phyloP scores from a whole-genome alignment of 140 eudicot species.

The Stevia rebaudiana region DNA sequence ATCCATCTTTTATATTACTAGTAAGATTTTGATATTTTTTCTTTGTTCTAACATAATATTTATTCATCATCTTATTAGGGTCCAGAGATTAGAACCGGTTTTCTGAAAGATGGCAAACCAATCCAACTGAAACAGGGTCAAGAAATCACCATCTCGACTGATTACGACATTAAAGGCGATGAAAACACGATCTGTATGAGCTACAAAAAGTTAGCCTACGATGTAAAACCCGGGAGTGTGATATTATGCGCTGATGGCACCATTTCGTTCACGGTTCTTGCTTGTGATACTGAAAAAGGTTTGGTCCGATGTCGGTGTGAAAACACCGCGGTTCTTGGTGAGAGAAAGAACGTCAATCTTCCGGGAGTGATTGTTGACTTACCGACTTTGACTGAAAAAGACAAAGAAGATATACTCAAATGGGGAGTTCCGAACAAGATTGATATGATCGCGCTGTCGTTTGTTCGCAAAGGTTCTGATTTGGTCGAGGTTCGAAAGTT shows the following conservation, averaged over 20 bases:
- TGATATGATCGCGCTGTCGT: constrained; percentile 77
- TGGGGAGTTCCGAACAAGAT: constrained; percentile 84
- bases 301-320: constrained; percentile 68
- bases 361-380: constrained; percentile 77
- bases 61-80: constrained; percentile 40
- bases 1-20: no score
- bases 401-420: constrained; percentile 62
- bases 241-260: constrained; percentile 77
- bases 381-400: constrained; percentile 75
- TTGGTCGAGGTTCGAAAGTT: constrained; percentile 60
- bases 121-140: constrained; percentile 66
- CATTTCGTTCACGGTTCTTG: constrained; percentile 50
- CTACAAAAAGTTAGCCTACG: constrained; percentile 74
- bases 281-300: constrained; percentile 56
- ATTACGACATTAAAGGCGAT: constrained; percentile 56
- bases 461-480: constrained; percentile 80
- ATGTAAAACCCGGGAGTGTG: constrained; percentile 58
- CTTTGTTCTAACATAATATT: not conserved
- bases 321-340: constrained; percentile 76
- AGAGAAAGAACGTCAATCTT: constrained; percentile 72
- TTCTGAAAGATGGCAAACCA: constrained; percentile 63
- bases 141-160: constrained; percentile 68
- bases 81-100: constrained; percentile 84
- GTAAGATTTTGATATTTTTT: no score
- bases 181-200: constrained; percentile 64